phyloP scores from a whole-genome alignment of 2,329 filamentous ascomycete species.

The Apiospora sp. region DNA sequence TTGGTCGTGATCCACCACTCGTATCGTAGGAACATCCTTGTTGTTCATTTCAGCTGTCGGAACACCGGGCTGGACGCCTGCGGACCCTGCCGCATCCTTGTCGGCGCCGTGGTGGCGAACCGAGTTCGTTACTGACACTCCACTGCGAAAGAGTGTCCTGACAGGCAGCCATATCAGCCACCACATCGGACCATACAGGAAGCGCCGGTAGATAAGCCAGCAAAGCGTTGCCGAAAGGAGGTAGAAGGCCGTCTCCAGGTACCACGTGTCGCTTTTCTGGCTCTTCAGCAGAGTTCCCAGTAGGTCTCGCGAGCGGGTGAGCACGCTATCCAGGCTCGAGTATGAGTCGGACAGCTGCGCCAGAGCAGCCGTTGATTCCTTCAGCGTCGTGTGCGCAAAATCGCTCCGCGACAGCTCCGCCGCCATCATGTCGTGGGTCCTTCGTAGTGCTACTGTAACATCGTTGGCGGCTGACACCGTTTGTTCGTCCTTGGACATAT shows the following conservation, averaged over 20 bases:
- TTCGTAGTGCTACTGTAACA: conserved; percentile 82
- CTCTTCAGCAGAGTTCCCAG: conserved; percentile 82
- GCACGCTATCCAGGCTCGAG: conserved; percentile 76
- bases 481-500: conserved; percentile 66
- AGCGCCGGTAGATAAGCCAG: conserved; percentile 86
- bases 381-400: conserved; percentile 89
- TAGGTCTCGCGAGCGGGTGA: conserved; percentile 77
- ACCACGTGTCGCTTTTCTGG: conserved; percentile 98
- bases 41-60: conserved; percentile 42
- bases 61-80: conserved; percentile 33
- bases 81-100: conserved; percentile 34
- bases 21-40: conserved; percentile 58
- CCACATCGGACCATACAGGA: conserved; percentile 89
- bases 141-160: conserved; percentile 68
- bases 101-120: conserved; percentile 50
- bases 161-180: conserved; percentile 87
- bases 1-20: conserved; percentile 51
- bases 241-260: conserved; percentile 89
- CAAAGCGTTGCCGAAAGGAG: conserved; percentile 77
- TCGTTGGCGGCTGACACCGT: conserved; percentile 79
- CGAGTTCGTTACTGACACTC: conserved; percentile 62
- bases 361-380: conserved; percentile 84
- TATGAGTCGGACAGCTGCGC: conserved; percentile 83
- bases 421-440: conserved; percentile 88
- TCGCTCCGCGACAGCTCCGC: conserved; percentile 84